These are phyloP conservation scores for Rubus idaeus DNA, from an alignment of 306 rosid species.

Conservation along the genomic window DNA sequence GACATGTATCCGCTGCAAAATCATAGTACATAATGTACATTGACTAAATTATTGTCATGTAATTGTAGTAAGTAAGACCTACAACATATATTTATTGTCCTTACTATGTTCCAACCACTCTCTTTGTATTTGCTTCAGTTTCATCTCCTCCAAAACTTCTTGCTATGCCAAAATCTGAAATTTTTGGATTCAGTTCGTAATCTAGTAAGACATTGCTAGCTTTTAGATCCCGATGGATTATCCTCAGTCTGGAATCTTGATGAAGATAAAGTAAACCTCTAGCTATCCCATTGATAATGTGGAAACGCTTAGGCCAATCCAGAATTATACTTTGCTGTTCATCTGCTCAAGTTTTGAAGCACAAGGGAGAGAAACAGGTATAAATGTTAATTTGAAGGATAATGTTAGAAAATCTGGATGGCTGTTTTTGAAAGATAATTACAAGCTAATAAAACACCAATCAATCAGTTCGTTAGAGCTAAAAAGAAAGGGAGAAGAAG, in stretches of 20 bases:
- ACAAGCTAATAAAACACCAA: background rate
- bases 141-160: slow-evolving; percentile 47
- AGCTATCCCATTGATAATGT: slow-evolving; percentile 49
- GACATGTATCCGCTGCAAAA: slow-evolving; percentile 50
- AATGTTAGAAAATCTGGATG: background rate
- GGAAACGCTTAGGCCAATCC: slow-evolving; percentile 39
- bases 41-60: background rate
- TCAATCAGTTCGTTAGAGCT: background rate
- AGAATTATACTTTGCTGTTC: slow-evolving; percentile 23
- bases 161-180: slow-evolving; percentile 55
- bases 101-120: slow-evolving; percentile 55
- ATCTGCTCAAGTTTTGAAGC: slow-evolving; percentile 29
- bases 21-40: background rate
- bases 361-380: too few relatives aligned
- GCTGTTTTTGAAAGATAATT: background rate
- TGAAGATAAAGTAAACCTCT: slow-evolving; percentile 51
- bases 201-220: slow-evolving; percentile 50
- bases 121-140: slow-evolving; percentile 40
- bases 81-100: slow-evolving; percentile 13
- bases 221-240: slow-evolving; percentile 56
- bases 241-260: slow-evolving; percentile 51
- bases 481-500: slow-evolving; percentile 7
- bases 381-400: background rate
- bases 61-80: background rate
- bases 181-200: slow-evolving; percentile 41